Base-by-base conservation (phyloP, 768 basidiomycete genomes). In the Antrodiella citrinella region DNA sequence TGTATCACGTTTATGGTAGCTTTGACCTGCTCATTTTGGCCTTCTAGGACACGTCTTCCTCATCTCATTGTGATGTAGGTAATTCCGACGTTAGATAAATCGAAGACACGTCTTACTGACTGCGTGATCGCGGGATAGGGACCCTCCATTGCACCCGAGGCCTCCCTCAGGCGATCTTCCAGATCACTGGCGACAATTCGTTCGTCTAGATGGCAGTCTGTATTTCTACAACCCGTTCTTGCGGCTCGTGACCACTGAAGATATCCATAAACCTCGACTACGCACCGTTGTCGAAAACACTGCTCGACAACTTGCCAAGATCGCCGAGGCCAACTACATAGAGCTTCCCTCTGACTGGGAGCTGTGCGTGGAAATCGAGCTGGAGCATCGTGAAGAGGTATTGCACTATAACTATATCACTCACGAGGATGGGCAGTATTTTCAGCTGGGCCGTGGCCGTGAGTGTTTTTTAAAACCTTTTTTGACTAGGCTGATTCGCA, bases 211-310 rank as follows among this genome's bases (percentile, higher is more conserved):
- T 15, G 30, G 30, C 15, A 35, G 30, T 35, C 30, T 35, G 7
- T 35, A 35, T 15, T 35, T 7, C 30, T 15, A 35, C 30, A 35
- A 35, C 30, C 30, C 30, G 7, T 35, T 35, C 30, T 7, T 7
- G 15, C 30, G 30, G 7, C 30, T 35, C 7, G 30, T 72, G 42
- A 72, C 73, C 1, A 65, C 69, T 4, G 71, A 73, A 49, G 61
- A 74, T 52, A 65, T 75, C 40, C 62, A 65, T 23, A 57, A 69
- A 43, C 59, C 64, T 9, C 50, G 55, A 9, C 69, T 63, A 7
- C 30, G 30, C 15, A 35, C 30, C 15, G 15, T 35, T 7, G 30
- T 35, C 15, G 30, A 35, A 15, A 7, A 35, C 7, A 35, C 30
- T 7, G 30, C 30, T 7, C 30, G 30, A 7, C 7, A 35, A 43